These are phyloP conservation scores for Fusarium sp. DNA, from an alignment of 2,329 filamentous ascomycete genomes.

Conservation along the genomic window DNA sequence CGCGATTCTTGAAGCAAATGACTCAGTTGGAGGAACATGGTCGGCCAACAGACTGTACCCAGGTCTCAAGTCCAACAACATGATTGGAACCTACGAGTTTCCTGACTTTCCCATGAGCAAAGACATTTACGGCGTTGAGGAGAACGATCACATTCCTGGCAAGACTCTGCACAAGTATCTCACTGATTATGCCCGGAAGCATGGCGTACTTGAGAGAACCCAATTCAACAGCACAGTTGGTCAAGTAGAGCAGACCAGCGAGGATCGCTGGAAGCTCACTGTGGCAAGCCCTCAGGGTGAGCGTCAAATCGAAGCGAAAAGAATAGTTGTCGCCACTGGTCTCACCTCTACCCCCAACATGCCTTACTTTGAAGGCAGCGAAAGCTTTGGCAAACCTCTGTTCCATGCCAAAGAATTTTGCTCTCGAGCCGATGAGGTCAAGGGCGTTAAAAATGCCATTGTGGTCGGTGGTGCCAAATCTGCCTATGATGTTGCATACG, in stretches of 20 bases:
- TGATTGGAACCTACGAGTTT: conserved; percentile 58
- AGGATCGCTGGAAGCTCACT: conserved; percentile 16
- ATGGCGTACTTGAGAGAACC: conserved; percentile 57
- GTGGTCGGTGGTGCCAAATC: conserved; percentile 67
- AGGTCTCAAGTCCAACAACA: conserved; percentile 68
- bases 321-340: conserved; percentile 60
- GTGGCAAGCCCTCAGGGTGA: neutral
- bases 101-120: conserved; percentile 68
- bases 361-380: conserved; percentile 49
- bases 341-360: conserved; percentile 55
- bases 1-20: conserved; percentile 59
- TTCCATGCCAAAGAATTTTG: conserved; percentile 57
- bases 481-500: conserved; percentile 65
- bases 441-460: conserved; percentile 47
- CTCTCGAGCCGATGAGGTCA: conserved; percentile 43
- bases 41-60: conserved; percentile 66
- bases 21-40: conserved; percentile 70
- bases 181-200: conserved; percentile 51
- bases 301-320: conserved; percentile 14
- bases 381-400: conserved; percentile 49
- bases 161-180: conserved; percentile 50
- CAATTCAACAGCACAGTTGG: conserved; percentile 61
- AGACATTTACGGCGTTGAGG: conserved; percentile 52
- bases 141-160: conserved; percentile 49
- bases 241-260: conserved; percentile 45